phyloP scores from a whole-genome alignment of 2,329 filamentous ascomycete genomes.

The Neopestalotiopsis sp. region DNA sequence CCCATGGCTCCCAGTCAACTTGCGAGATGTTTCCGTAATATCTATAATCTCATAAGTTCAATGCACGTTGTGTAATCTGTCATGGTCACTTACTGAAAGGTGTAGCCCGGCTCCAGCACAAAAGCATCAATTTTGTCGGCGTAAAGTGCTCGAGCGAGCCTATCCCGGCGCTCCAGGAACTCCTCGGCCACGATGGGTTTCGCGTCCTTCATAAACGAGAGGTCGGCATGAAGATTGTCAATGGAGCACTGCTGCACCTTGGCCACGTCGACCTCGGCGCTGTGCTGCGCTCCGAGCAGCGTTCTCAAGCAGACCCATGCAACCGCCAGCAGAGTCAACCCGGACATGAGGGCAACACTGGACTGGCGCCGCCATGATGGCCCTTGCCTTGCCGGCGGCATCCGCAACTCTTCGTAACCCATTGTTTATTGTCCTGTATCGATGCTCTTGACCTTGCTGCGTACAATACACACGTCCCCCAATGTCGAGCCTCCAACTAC shows the following conservation, averaged over 20 bases:
- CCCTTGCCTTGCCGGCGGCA: background rate
- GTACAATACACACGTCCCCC: background rate
- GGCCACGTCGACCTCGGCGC: slow-evolving; percentile 17
- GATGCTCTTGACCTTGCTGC: background rate
- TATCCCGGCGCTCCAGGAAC: slow-evolving; percentile 60
- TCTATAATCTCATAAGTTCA: slow-evolving; percentile 23
- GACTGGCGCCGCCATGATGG: background rate
- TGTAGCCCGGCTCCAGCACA: slow-evolving; percentile 67
- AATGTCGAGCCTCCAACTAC: background rate
- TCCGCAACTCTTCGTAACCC: background rate
- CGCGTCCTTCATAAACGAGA: slow-evolving; percentile 57
- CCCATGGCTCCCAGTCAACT: slow-evolving; percentile 67
- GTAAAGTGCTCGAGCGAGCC: slow-evolving; percentile 60
- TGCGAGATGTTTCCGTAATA: slow-evolving; percentile 69
- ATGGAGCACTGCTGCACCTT: slow-evolving; percentile 53
- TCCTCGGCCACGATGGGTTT: slow-evolving; percentile 54
- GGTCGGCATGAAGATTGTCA: slow-evolving; percentile 51
- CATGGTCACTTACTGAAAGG: slow-evolving; percentile 53
- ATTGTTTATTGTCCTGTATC: background rate
- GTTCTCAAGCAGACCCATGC: background rate
- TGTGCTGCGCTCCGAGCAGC: background rate
- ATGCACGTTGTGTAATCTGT: background rate
- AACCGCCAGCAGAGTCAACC: background rate
- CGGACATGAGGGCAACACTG: background rate
- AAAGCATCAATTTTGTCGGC: slow-evolving; percentile 61